A percentile compares a stretch with the other conserved stretches of the same genome.
These are phyloP conservation scores for Phoma sp. DNA, from an alignment of 2,329 filamentous ascomycete genomes.

Conservation along the genomic window DNA sequence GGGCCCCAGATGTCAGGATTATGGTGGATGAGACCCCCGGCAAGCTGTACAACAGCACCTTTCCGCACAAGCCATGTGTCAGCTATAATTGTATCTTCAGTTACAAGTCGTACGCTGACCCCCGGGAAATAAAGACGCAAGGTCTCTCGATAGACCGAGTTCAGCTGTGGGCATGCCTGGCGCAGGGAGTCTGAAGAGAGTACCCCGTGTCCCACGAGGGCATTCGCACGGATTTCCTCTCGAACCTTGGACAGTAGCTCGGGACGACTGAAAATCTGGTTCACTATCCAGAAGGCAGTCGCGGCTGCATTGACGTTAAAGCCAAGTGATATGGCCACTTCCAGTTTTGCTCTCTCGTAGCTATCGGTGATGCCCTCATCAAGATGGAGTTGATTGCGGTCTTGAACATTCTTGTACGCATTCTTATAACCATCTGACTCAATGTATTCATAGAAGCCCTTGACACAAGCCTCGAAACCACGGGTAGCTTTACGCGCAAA, in stretches of 20 bases:
- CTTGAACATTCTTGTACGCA: constrained; percentile 32
- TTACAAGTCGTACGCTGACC: constrained; percentile 52
- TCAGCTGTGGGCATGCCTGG: constrained; percentile 52
- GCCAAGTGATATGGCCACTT: constrained; percentile 42
- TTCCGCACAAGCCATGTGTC: constrained; percentile 55
- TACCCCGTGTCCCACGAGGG: constrained; percentile 22
- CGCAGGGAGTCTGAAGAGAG: constrained; percentile 53
- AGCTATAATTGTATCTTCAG: constrained; percentile 52
- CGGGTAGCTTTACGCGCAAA: constrained; percentile 50
- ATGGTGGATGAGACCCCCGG: constrained; percentile 54
- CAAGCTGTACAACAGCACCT: constrained; percentile 54
- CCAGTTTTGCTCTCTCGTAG: constrained; percentile 26
- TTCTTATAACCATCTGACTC: constrained; percentile 30
- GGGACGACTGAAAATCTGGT: constrained; percentile 53
- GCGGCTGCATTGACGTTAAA: constrained; percentile 54
- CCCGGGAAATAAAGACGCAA: constrained; percentile 53
- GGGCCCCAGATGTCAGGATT: constrained; percentile 55
- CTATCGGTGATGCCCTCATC: constrained; percentile 25
- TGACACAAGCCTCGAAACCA: constrained; percentile 42
- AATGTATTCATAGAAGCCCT: constrained; percentile 38
- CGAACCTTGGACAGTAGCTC: constrained; percentile 51
- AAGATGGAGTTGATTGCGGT: constrained; percentile 29
- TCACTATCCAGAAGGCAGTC: constrained; percentile 56
- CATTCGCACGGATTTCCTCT: constrained; percentile 46
- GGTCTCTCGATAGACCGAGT: constrained; percentile 56